These are phyloP conservation scores for Lepidopterella palustris DNA, from an alignment of 495 filamentous ascomycete genomes.

Conservation along the genomic window DNA sequence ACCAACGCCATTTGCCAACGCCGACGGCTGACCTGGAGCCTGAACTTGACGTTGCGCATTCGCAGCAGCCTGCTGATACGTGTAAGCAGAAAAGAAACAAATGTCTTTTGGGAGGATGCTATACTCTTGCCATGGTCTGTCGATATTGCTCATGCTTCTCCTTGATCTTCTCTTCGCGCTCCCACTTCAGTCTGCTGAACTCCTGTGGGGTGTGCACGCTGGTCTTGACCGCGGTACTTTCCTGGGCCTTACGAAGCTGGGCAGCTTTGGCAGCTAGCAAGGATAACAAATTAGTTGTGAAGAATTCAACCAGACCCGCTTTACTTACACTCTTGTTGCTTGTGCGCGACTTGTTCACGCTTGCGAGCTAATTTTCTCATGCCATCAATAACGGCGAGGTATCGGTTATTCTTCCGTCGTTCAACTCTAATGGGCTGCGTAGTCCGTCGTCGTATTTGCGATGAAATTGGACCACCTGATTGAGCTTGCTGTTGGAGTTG, in stretches of 20 bases:
- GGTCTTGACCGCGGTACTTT: constrained; percentile 28
- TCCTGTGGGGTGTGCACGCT: constrained; percentile 69
- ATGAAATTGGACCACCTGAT: constrained; percentile 50
- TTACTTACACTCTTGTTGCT: constrained; percentile 71
- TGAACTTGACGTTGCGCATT: constrained; percentile 22
- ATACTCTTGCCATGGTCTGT: constrained; percentile 54
- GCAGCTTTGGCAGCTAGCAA: constrained; percentile 37
- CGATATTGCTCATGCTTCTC: constrained; percentile 67
- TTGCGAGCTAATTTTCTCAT: constrained; percentile 96
- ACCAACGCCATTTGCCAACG: constrained; percentile 24
- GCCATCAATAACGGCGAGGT: constrained; percentile 81
- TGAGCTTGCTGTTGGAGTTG: constrained; percentile 54
- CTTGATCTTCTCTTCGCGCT: constrained; percentile 69
- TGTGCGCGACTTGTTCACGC: constrained; percentile 73
- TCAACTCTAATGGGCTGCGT: constrained; percentile 76
- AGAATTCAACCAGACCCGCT: constrained; percentile 7
- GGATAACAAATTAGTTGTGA: constrained; percentile 1
- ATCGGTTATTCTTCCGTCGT: constrained; percentile 72
- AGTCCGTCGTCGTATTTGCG: constrained; percentile 56
- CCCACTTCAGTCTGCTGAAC: constrained; percentile 80
- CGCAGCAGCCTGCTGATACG: constrained; percentile 4
- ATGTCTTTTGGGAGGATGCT: constrained; percentile 9
- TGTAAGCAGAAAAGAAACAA: constrained; percentile 1
- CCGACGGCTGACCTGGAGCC: constrained; percentile 12
- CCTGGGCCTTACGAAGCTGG: constrained; percentile 36